Evolutionary conservation across 2,329 filamentous ascomycete genomes (phyloP).

Genomic region (Salinomyces thailandicus): DNA sequence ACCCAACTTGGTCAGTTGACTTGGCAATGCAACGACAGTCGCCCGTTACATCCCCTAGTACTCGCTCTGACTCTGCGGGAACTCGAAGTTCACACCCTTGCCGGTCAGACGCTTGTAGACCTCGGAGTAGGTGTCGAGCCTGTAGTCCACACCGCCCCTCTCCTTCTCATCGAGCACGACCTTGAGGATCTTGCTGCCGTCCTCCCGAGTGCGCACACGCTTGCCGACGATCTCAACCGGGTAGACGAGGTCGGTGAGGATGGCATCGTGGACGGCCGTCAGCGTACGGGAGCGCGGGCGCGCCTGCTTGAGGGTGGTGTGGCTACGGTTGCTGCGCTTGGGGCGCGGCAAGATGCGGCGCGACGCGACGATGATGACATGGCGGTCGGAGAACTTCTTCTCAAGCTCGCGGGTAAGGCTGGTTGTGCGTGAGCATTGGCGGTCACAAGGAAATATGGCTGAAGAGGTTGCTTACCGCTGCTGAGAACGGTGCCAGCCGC

Average conservation of each 20-base stretch:
- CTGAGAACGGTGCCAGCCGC: slow-evolving; percentile 98
- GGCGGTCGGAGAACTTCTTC: slow-evolving; percentile 99
- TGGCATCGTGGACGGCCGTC: slow-evolving; percentile 96
- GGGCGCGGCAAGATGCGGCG: slow-evolving; percentile 97
- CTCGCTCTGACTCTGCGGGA: slow-evolving; percentile 76
- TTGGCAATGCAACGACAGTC: no score
- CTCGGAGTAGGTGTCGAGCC: slow-evolving; percentile 98
- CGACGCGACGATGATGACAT: slow-evolving; percentile 97
- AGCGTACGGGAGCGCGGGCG: slow-evolving; percentile 94
- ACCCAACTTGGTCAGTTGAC: no score
- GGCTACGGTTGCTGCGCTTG: slow-evolving; percentile 94
- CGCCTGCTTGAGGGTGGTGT: slow-evolving; percentile 97
- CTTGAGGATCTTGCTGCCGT: slow-evolving; percentile 97
- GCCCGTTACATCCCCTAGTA: no score
- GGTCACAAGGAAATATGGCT: background rate
- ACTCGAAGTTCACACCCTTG: slow-evolving; percentile 95
- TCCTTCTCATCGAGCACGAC: slow-evolving; percentile 99
- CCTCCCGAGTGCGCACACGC: slow-evolving; percentile 96
- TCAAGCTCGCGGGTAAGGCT: slow-evolving; percentile 99
- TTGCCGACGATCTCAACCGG: slow-evolving; percentile 99
- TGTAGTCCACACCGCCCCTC: slow-evolving; percentile 97
- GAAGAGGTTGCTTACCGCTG: slow-evolving; percentile 66
- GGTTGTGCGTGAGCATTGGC: slow-evolving; percentile 8
- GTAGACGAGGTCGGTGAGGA: slow-evolving; percentile 96
- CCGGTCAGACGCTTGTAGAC: slow-evolving; percentile 97